Evolutionary conservation across 495 filamentous ascomycete genomes (phyloP).

Genomic region (Aspergillus hancockii): DNA sequence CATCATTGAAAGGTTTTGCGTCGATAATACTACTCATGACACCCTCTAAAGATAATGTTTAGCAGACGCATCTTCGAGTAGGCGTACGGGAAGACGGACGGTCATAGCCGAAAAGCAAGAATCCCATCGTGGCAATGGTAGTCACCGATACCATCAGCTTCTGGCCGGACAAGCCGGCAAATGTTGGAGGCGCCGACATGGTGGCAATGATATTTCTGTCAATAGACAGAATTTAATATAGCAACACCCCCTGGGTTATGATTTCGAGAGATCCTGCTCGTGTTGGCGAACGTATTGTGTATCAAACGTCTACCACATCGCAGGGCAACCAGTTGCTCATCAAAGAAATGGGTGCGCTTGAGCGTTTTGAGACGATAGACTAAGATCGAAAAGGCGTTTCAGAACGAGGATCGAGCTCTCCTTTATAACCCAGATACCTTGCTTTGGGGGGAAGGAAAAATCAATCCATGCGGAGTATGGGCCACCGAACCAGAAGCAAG

Average conservation of each 20-base stretch:
- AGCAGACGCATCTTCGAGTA: constrained; percentile 7
- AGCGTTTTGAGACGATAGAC: neutral
- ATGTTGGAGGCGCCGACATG: constrained; percentile 37
- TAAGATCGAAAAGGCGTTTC: neutral
- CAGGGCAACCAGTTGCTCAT: neutral
- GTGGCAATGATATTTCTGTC: neutral
- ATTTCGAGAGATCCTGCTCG: neutral
- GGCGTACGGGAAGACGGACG: constrained; percentile 26
- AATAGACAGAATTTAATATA: neutral
- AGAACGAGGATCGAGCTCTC: neutral
- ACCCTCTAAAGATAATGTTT: constrained; percentile 41
- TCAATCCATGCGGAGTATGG: neutral
- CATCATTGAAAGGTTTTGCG: constrained; percentile 65
- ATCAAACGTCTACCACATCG: neutral
- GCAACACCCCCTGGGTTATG: neutral
- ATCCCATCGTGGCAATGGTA: constrained; percentile 69
- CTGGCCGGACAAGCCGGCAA: constrained; percentile 64
- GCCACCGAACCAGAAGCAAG: neutral
- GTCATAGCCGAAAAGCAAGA: constrained; percentile 71
- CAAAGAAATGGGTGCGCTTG: neutral
- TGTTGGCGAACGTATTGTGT: neutral
- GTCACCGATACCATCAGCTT: constrained; percentile 63
- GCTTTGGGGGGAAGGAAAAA: neutral
- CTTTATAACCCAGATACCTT: neutral
- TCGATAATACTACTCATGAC: constrained; percentile 84